Evolutionary conservation across 1,139 yeast genomes (phyloP), one percentile per base, ranked within the genome.

Genomic region (Geotrichum macrosporum): DNA sequence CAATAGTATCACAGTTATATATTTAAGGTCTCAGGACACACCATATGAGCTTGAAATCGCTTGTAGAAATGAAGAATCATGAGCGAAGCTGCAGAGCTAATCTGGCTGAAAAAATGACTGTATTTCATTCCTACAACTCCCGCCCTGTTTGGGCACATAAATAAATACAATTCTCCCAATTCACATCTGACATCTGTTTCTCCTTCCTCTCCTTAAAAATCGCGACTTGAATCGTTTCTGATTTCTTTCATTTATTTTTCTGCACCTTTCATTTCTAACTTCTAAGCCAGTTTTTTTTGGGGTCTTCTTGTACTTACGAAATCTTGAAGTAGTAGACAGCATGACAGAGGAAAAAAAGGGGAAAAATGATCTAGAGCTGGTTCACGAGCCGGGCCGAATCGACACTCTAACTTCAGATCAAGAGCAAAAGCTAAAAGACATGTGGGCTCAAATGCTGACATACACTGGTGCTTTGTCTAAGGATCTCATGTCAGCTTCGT

Each of bases 341-440:
- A 33, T n/a, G 19, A 15, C 6, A 5, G 8, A 31, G 13, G n/a
- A n/a, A n/a, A n/a, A n/a, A n/a, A n/a, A n/a, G n/a, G n/a, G n/a
- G n/a, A n/a, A n/a, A n/a, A n/a, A n/a, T n/a, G n/a, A n/a, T n/a
- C 22, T 38, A 6, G 34, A 30, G 35, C 24, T 32, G n/a, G 31
- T 30, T 8, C 19, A 21, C 26, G 46, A 46, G 21, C 49, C 49
- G 10, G 49, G 49, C 10, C 74, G 84, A 55, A 71, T 78, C 41
- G 78, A 76, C 54, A 75, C 79, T 24, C 68, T 86, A 41, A 74
- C 80, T 8, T 66, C 71, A 1, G 80, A 77, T 33, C 82, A 85
- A 64, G 94, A 84, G 58, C 68, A 74, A 47, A 72, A 72, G 34
- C 72, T 87, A 55, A 86, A 86, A 65, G 88, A 84, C 60, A 73